Percentiles rank a stretch among this genome's conserved stretches.
These are phyloP conservation scores for Hyphopichia burtonii DNA, from an alignment of 1,139 yeast genomes.

Conservation along the genomic window DNA sequence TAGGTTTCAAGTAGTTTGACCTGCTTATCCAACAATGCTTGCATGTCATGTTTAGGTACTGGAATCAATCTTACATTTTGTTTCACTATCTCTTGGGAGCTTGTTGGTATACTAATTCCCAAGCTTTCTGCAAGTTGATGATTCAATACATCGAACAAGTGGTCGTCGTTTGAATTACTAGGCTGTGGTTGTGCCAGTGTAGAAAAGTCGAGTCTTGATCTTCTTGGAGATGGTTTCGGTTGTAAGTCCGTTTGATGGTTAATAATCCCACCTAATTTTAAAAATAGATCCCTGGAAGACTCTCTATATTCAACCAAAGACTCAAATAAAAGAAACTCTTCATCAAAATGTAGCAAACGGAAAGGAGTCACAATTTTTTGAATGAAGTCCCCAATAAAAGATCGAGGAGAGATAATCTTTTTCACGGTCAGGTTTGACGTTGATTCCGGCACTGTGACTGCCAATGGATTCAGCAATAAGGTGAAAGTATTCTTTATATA, in stretches of 20 bases:
- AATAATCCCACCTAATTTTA: conserved; percentile 18
- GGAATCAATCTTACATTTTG: conserved; percentile 22
- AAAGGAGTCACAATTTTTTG: conserved; percentile 45
- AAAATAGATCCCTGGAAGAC: conserved; percentile 22
- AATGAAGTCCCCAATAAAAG: conserved; percentile 38
- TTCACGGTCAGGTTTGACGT: background rate
- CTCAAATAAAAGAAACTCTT: conserved; percentile 50
- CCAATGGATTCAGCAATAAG: conserved; percentile 8
- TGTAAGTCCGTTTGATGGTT: background rate
- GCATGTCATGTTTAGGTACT: conserved; percentile 54
- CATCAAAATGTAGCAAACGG: conserved; percentile 59
- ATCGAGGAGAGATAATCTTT: conserved; percentile 27
- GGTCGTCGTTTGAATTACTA: conserved; percentile 13
- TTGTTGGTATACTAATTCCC: conserved; percentile 16
- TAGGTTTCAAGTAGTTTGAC: conserved; percentile 53
- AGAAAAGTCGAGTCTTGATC: conserved; percentile 1
- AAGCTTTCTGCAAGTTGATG: conserved; percentile 19
- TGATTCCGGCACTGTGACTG: conserved; percentile 7
- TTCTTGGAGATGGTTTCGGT: conserved; percentile 2
- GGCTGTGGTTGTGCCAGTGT: background rate
- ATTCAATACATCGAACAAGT: conserved; percentile 18
- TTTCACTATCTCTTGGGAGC: conserved; percentile 11
- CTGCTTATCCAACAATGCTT: conserved; percentile 54
- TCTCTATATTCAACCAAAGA: conserved; percentile 54
- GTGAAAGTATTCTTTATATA: conserved; percentile 13